Evolutionary conservation across 345 rosid genomes (phyloP).

Genomic region (Pistacia atlantica): DNA sequence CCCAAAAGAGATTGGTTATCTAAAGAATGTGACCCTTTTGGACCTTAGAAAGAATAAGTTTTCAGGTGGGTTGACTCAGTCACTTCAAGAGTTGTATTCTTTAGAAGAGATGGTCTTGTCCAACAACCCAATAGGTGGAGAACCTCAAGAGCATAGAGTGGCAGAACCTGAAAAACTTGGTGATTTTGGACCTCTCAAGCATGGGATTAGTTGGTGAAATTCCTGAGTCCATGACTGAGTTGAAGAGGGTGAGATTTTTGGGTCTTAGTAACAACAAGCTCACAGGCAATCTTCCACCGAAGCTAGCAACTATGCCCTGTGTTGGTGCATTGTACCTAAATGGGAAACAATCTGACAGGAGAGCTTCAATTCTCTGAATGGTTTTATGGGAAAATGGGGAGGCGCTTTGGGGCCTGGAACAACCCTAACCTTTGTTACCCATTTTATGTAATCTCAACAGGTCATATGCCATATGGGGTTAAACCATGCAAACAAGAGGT

Average conservation of each 20-base stretch:
- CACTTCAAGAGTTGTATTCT: constrained; percentile 59
- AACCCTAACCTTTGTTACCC: constrained; percentile 79
- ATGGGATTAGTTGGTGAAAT: constrained; percentile 61
- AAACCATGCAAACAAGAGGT: constrained; percentile 56
- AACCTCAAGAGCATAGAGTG: constrained; percentile 52
- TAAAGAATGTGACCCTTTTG: constrained; percentile 74
- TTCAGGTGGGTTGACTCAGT: constrained; percentile 62
- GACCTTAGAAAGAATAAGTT: constrained; percentile 76
- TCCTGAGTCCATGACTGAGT: constrained; percentile 55
- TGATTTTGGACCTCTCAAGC: constrained; percentile 64
- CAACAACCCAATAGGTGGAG: constrained; percentile 61
- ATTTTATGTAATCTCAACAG: constrained; percentile 34
- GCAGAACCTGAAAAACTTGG: constrained; percentile 57
- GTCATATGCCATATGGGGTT: constrained; percentile 62
- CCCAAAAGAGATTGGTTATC: constrained; percentile 46
- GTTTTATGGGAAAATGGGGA: constrained; percentile 70
- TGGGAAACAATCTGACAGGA: constrained; percentile 88
- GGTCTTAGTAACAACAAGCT: constrained; percentile 77
- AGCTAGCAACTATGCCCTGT: constrained; percentile 66
- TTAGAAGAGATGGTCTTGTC: constrained; percentile 70
- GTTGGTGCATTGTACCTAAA: constrained; percentile 64
- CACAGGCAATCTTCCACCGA: constrained; percentile 50
- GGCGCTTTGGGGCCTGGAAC: constrained; percentile 88
- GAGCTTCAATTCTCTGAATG: constrained; percentile 53
- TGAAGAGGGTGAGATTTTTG: constrained; percentile 73